Evolutionary conservation across 106 monocot species (phyloP).

Genomic region (Dendrobium catenatum): DNA sequence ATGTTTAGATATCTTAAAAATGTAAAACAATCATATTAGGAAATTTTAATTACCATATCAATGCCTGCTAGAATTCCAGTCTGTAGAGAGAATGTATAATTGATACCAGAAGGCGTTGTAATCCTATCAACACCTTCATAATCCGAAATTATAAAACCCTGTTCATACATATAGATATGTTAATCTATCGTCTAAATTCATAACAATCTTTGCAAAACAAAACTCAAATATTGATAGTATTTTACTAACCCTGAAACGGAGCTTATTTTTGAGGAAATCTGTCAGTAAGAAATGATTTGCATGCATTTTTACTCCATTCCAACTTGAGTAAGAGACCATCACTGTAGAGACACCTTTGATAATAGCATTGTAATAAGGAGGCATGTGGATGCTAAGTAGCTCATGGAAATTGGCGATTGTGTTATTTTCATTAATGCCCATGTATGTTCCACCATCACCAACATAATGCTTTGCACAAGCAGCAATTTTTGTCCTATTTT

Average conservation of each 20-base stretch:
- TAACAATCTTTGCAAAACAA: neutral
- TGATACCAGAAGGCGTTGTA: conserved; percentile 24
- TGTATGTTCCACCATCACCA: conserved; percentile 57
- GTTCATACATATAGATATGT: neutral
- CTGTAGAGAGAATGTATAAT: conserved; percentile 54
- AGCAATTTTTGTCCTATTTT: conserved; percentile 43
- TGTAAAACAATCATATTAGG: neutral
- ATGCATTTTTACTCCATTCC: conserved; percentile 92
- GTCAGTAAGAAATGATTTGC: conserved; percentile 59
- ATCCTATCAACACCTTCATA: conserved; percentile 62
- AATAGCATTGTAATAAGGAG: conserved; percentile 47
- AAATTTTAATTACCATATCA: conserved; percentile 46
- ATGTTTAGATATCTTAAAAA: no score
- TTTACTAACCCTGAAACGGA: conserved; percentile 51
- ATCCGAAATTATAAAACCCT: conserved; percentile 71
- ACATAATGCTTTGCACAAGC: conserved; percentile 74
- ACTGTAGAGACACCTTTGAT: conserved; percentile 66
- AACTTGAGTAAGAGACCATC: conserved; percentile 82
- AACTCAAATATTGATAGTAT: neutral
- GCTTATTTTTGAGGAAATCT: conserved; percentile 61
- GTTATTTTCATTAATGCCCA: conserved; percentile 58
- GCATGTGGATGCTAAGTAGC: conserved; percentile 75
- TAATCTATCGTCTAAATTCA: neutral
- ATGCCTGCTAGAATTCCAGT: conserved; percentile 49
- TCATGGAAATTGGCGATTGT: conserved; percentile 39